Evolutionary conservation across 1,284 basidiomycete genomes (phyloP).

Genomic region (Kalmanozyma brasiliensis): DNA sequence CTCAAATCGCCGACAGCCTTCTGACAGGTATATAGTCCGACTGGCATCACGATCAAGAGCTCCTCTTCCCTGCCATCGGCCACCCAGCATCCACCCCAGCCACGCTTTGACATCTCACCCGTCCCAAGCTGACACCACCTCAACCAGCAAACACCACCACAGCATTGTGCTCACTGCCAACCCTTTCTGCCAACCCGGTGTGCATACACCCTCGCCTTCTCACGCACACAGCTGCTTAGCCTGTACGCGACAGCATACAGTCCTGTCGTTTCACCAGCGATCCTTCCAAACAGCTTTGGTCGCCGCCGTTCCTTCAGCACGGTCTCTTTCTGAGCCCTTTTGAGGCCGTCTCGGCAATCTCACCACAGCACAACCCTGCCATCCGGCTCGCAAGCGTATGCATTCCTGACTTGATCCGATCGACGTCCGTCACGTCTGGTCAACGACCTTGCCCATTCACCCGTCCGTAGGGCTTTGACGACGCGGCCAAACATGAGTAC

Average conservation of each 20-base stretch:
- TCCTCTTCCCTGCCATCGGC: too few relatives aligned
- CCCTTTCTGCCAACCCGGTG: neutral
- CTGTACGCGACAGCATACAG: slow-evolving; percentile 9
- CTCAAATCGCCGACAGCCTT: too few relatives aligned
- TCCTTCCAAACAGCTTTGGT: too few relatives aligned
- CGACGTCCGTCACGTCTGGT: slow-evolving; percentile 13
- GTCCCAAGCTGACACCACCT: too few relatives aligned
- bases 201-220: slow-evolving; percentile 13
- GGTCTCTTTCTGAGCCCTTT: neutral
- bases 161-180: neutral
- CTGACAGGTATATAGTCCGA: too few relatives aligned
- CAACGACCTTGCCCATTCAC: slow-evolving; percentile 2
- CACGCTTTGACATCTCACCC: neutral
- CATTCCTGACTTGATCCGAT: slow-evolving; percentile 6
- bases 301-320: too few relatives aligned
- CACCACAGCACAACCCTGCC: neutral
- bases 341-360: neutral
- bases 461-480: slow-evolving; percentile 6
- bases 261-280: neutral
- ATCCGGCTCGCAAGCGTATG: slow-evolving; percentile 12
- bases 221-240: slow-evolving; percentile 17
- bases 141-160: too few relatives aligned
- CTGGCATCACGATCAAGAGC: too few relatives aligned
- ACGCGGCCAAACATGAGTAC: slow-evolving; percentile 29
- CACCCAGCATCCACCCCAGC: too few relatives aligned